These are phyloP conservation scores for Moesziomyces sp. DNA, from an alignment of 1,284 basidiomycete species.

Conservation along the genomic window DNA sequence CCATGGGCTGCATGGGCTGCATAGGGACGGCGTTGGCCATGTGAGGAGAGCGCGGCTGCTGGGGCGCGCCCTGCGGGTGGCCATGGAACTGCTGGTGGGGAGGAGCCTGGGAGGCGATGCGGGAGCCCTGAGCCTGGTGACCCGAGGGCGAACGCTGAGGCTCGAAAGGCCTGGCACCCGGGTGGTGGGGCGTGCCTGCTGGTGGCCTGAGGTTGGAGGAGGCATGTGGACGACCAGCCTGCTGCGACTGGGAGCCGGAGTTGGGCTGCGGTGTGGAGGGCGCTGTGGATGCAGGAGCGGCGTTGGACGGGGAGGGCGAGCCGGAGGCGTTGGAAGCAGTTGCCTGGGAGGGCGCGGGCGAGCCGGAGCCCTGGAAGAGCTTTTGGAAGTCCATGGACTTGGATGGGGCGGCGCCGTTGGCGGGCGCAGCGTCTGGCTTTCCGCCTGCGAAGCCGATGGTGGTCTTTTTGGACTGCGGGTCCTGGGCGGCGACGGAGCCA, in stretches of 20 bases:
- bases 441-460: slow-evolving; percentile 56
- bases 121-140: slow-evolving; percentile 36
- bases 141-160: slow-evolving; percentile 53
- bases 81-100: slow-evolving; percentile 49
- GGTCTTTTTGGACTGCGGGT: slow-evolving; percentile 60
- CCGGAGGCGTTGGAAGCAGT: slow-evolving; percentile 34
- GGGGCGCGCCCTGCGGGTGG: slow-evolving; percentile 43
- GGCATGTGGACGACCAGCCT: slow-evolving; percentile 31
- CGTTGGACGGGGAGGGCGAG: slow-evolving; percentile 40
- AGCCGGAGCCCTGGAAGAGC: slow-evolving; percentile 63
- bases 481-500: slow-evolving; percentile 63
- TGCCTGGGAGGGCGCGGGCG: slow-evolving; percentile 36
- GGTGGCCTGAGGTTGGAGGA: slow-evolving; percentile 53
- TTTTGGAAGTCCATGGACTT: slow-evolving; percentile 65
- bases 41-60: slow-evolving; percentile 60
- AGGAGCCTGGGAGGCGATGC: slow-evolving; percentile 36
- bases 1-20: slow-evolving; percentile 59
- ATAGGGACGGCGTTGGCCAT: slow-evolving; percentile 52
- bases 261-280: slow-evolving; percentile 35
- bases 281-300: slow-evolving; percentile 32
- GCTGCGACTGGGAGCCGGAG: slow-evolving; percentile 18
- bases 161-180: slow-evolving; percentile 52
- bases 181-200: slow-evolving; percentile 43
- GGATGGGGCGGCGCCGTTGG: slow-evolving; percentile 30
- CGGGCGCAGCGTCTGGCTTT: slow-evolving; percentile 72